Conservation (phyloP, 148 eudicot genomes). For the Rhododendron vialii region DNA sequence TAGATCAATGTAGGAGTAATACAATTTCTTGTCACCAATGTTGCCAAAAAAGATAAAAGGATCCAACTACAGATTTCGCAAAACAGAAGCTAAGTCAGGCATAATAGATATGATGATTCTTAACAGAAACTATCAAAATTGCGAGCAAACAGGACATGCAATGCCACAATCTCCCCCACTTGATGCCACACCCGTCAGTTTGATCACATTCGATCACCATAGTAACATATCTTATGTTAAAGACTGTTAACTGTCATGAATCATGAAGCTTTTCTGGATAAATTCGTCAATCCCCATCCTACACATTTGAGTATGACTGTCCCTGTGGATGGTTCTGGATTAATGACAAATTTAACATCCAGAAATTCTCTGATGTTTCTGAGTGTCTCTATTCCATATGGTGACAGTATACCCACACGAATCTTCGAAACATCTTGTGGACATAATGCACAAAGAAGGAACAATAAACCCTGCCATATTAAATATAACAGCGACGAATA, state of each 20-base stretch:
- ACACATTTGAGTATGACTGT: conserved; percentile 79
- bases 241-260: not conserved
- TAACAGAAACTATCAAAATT: not conserved
- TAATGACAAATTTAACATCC: conserved; percentile 64
- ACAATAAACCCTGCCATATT: conserved; percentile 68
- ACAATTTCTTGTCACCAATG: not conserved
- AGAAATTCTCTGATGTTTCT: conserved; percentile 71
- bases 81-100: not conserved
- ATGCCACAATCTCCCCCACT: not conserved
- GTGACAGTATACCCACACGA: conserved; percentile 82
- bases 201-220: not conserved
- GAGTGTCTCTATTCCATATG: conserved; percentile 65
- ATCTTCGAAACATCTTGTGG: conserved; percentile 88
- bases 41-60: not conserved
- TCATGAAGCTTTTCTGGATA: conserved; percentile 73
- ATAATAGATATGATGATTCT: not conserved
- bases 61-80: not conserved
- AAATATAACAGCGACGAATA: not conserved
- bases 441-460: conserved; percentile 88
- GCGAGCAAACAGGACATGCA: not conserved
- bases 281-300: conserved; percentile 79
- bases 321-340: conserved; percentile 74
- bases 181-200: not conserved
- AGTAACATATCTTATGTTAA: not conserved
- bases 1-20: not conserved